A percentile compares a stretch with the other conserved stretches of the same genome.
Evolutionary conservation across 2,329 filamentous ascomycete species (phyloP).

Genomic region (Cladosporium phlei): DNA sequence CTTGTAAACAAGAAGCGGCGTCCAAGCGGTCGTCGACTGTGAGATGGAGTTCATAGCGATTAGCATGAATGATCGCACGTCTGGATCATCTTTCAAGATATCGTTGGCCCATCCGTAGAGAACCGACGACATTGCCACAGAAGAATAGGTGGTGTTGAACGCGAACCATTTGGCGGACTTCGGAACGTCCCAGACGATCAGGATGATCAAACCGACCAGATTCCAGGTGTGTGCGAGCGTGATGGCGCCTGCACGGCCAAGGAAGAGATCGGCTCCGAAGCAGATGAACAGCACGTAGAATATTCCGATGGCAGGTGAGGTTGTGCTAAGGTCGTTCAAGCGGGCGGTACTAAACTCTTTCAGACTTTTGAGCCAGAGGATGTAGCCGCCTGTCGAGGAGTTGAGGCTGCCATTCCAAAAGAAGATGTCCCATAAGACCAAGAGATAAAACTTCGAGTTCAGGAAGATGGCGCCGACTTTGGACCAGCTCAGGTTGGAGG

Average conservation of each 20-base stretch:
- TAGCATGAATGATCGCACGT: constrained; percentile 47
- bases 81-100: constrained; percentile 42
- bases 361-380: constrained; percentile 57
- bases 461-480: constrained; percentile 33
- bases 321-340: constrained; percentile 51
- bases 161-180: constrained; percentile 53
- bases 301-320: constrained; percentile 52
- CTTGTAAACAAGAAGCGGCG: constrained; percentile 48
- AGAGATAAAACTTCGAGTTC: constrained; percentile 47
- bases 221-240: constrained; percentile 50
- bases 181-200: constrained; percentile 54
- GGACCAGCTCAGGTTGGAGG: constrained; percentile 26
- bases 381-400: constrained; percentile 46
- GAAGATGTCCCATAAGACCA: constrained; percentile 49
- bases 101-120: constrained; percentile 55
- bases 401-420: constrained; percentile 54
- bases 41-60: constrained; percentile 51
- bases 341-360: constrained; percentile 43
- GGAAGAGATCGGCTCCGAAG: constrained; percentile 51
- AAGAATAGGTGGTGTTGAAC: constrained; percentile 47
- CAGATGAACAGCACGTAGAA: constrained; percentile 52
- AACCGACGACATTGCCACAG: constrained; percentile 51
- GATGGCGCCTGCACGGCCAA: constrained; percentile 53
- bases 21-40: constrained; percentile 55
- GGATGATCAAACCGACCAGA: constrained; percentile 49